These are phyloP conservation scores for Coccomyxa sp. DNA, from an alignment of 139 green algal genomes.

Conservation along the genomic window DNA sequence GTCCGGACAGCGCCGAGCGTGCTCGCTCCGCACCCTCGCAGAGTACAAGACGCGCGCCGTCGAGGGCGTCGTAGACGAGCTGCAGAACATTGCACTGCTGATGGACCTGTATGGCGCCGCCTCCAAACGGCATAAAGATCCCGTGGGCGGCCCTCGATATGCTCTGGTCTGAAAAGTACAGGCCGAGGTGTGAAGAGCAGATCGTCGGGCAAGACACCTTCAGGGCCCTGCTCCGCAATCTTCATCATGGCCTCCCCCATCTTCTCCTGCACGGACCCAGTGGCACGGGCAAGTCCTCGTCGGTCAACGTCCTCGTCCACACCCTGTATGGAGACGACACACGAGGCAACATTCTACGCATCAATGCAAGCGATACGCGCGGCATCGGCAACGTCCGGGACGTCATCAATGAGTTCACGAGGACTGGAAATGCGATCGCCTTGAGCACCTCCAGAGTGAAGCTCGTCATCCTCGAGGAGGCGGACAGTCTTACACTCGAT, in stretches of 20 bases:
- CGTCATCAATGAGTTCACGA: constrained; percentile 1
- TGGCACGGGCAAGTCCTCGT: background rate
- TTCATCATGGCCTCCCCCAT: background rate
- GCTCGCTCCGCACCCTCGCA: background rate
- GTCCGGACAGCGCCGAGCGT: background rate
- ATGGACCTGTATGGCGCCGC: background rate
- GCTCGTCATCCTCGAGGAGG: background rate
- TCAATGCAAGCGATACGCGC: background rate
- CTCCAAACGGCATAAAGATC: constrained; percentile 1
- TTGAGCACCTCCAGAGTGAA: background rate
- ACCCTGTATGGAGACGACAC: background rate
- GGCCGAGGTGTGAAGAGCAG: background rate
- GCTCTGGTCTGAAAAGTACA: constrained; percentile 1
- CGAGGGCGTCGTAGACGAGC: background rate
- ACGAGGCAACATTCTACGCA: background rate
- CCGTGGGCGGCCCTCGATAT: background rate
- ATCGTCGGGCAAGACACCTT: background rate
- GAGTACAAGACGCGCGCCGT: background rate
- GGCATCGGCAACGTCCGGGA: background rate
- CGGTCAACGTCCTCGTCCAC: background rate
- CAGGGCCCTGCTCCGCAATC: background rate
- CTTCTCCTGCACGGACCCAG: background rate
- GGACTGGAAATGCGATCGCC: background rate
- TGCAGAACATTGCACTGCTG: background rate
- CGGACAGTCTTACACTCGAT: background rate